phyloP scores from a whole-genome alignment of 2,329 filamentous ascomycete genomes.

The Alternaria gaisen region DNA sequence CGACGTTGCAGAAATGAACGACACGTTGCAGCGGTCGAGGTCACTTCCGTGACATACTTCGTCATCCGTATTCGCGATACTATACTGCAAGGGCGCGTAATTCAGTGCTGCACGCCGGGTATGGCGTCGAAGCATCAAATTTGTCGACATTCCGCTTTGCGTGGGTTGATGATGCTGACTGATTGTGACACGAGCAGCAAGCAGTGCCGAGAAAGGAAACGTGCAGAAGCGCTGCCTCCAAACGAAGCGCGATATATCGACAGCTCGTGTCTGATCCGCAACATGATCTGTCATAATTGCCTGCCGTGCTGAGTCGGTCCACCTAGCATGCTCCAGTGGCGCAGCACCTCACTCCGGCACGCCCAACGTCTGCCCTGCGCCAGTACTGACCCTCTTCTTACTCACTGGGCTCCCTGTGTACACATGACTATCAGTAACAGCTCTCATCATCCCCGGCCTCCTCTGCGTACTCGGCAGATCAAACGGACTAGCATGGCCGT shows the following conservation, averaged over 20 bases:
- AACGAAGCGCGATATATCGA: not conserved
- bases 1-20: slow-evolving; percentile 1
- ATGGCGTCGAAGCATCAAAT: not conserved
- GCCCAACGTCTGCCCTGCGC: not conserved
- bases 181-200: slow-evolving; percentile 3
- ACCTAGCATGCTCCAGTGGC: not conserved
- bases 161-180: slow-evolving; percentile 14
- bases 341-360: slow-evolving; percentile 6
- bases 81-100: not conserved
- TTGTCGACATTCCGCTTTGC: slow-evolving; percentile 8
- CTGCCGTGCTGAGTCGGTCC: not conserved
- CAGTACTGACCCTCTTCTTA: slow-evolving; percentile 19
- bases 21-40: not conserved
- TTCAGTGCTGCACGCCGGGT: not conserved
- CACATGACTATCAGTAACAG: slow-evolving; percentile 26
- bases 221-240: not conserved
- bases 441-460: slow-evolving; percentile 23
- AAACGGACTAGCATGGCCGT: slow-evolving; percentile 42
- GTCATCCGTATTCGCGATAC: not conserved
- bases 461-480: slow-evolving; percentile 43
- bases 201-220: not conserved
- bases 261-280: not conserved
- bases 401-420: slow-evolving; percentile 39
- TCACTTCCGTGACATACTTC: not conserved
- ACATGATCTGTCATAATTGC: not conserved